These are phyloP conservation scores for Grammothele lineata DNA, from an alignment of 768 basidiomycete genomes.

Conservation along the genomic window DNA sequence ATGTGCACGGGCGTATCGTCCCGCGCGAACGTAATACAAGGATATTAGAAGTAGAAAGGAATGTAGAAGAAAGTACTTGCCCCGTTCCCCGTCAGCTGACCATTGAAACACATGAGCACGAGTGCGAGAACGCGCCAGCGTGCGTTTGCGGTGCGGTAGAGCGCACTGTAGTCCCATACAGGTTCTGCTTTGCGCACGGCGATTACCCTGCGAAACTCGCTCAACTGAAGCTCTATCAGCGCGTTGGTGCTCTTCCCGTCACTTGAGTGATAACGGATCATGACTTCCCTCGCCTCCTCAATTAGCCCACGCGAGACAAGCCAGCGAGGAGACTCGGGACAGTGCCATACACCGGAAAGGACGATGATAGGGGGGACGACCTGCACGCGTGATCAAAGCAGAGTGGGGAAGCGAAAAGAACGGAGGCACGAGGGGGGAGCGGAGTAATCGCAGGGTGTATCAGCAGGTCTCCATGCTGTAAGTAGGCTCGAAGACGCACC, in stretches of 20 bases:
- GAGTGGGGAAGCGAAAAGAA: neutral
- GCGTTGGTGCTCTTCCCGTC: slow-evolving; percentile 1
- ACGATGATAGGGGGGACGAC: neutral
- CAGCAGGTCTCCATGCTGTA: too few relatives aligned
- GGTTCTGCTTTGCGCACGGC: slow-evolving; percentile 1
- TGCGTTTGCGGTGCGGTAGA: neutral
- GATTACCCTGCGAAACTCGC: slow-evolving; percentile 8
- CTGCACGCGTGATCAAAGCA: neutral
- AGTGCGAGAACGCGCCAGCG: slow-evolving; percentile 1
- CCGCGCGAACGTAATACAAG: too few relatives aligned
- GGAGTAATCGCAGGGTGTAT: too few relatives aligned
- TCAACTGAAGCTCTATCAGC: slow-evolving; percentile 9
- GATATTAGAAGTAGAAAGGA: neutral
- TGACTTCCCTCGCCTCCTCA: slow-evolving; percentile 8
- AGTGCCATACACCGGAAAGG: neutral
- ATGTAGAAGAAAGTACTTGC: neutral
- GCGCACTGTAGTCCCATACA: neutral
- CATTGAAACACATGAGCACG: slow-evolving; percentile 1
- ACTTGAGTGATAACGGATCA: slow-evolving; percentile 2
- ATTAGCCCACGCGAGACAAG: slow-evolving; percentile 6
- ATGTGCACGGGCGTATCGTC: neutral
- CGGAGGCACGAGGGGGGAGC: too few relatives aligned
- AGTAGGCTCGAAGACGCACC: too few relatives aligned
- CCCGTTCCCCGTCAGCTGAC: slow-evolving; percentile 3
- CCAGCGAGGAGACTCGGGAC: slow-evolving; percentile 13